These are phyloP conservation scores for Podospora pseudoanserina DNA, from an alignment of 495 filamentous ascomycete species.

Conservation along the genomic window DNA sequence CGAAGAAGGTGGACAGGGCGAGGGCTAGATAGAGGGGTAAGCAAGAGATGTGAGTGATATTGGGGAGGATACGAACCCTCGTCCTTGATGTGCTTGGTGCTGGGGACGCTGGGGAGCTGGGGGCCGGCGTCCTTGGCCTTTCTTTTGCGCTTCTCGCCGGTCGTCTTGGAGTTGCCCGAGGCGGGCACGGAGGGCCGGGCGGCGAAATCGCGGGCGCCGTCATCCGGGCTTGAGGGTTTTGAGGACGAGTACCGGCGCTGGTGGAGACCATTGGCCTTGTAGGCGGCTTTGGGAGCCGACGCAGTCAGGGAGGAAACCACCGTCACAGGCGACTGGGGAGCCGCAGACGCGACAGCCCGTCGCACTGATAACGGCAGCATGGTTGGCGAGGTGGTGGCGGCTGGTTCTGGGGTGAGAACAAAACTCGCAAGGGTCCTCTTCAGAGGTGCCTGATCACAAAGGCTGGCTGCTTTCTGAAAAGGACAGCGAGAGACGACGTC, in stretches of 20 bases:
- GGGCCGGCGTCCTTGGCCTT: slow-evolving; percentile 42
- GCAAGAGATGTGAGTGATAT: not conserved
- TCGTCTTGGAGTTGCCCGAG: slow-evolving; percentile 35
- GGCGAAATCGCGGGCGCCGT: slow-evolving; percentile 46
- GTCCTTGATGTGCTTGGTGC: slow-evolving; percentile 71
- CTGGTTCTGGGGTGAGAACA: slow-evolving; percentile 1
- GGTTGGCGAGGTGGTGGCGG: slow-evolving; percentile 15
- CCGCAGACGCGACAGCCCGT: slow-evolving; percentile 40
- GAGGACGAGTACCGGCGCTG: slow-evolving; percentile 56
- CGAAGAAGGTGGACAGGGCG: slow-evolving; percentile 87
- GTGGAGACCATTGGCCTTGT: slow-evolving; percentile 33
- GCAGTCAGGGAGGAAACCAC: slow-evolving; percentile 38
- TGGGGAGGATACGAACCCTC: slow-evolving; percentile 53
- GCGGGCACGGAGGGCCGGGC: slow-evolving; percentile 41
- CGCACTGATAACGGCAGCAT: slow-evolving; percentile 54
- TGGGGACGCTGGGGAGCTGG: slow-evolving; percentile 75
- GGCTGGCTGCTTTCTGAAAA: not conserved
- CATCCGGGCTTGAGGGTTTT: slow-evolving; percentile 54
- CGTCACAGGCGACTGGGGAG: slow-evolving; percentile 37
- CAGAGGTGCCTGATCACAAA: not conserved
- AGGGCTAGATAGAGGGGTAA: slow-evolving; percentile 55
- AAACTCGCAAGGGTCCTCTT: not conserved
- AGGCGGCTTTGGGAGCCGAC: slow-evolving; percentile 37
- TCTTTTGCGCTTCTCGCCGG: slow-evolving; percentile 46
- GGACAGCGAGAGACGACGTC: not conserved